Base-by-base conservation (phyloP, 2,329 filamentous ascomycete genomes). In the Anisogramma anomala region DNA sequence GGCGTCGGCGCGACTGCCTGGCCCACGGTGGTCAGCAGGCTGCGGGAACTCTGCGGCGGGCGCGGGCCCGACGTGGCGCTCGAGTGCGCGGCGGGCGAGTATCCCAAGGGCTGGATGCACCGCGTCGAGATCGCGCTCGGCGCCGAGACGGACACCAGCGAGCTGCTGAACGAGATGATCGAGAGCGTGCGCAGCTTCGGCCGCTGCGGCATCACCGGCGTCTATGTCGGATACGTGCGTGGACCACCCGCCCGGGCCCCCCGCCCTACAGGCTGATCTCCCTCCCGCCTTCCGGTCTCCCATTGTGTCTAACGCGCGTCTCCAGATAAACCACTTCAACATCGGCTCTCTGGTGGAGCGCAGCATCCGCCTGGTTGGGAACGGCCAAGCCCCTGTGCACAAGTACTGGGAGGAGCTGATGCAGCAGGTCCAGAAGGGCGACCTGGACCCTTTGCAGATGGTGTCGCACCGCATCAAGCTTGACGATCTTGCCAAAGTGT, bases 321-420 rank as follows among this genome's bases (percentile, higher is more conserved):
- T 9, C 1, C 48, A 79, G 71, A 84, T 80, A 17, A 87, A 86
- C 60, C 81, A 85, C 58, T 84, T 89, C 68, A 85, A 85, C 61
- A 79, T 89, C 50, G 84, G 86, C 8, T 79, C 83, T 0, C 56
- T 93, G 11, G 93, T 93, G 85, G 77, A 93, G 62, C 78, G 83
- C 23, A 85, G 85, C n/a, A 77, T 93, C 50, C 79, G 83, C 1
- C 71, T 94, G 33, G 87, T 77, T 32, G 74, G 75, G 14, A 77
- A 77, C 51, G 74, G 74, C 1, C 74, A 79, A 51, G 73, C 73
- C 0, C 85, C 85, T 0, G 84, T 93, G 0, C 84, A 89, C 53
- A 74, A 79, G 53, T 91, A 93, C 64, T 93, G 84, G 86, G 69
- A 85, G 18, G 72, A 83, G 3, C 66, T 93, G n/a, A 67, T 91